Conservation (phyloP, 1,284 basidiomycete genomes). For the Trametes versicolor region DNA sequence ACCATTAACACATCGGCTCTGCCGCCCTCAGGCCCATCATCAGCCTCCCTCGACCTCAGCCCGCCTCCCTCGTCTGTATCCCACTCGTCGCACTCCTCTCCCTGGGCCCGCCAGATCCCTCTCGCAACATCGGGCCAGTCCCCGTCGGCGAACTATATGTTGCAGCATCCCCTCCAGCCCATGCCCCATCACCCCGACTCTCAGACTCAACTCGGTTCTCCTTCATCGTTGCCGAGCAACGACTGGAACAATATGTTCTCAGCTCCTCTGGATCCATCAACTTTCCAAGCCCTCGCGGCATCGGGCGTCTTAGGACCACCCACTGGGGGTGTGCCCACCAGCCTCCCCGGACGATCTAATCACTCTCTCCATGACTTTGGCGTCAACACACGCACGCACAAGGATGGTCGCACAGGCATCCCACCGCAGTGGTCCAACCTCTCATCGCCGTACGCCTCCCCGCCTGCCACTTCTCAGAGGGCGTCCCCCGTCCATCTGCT, state of each 20-base stretch:
- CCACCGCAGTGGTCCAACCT: slow-evolving; percentile 40
- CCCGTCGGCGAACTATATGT: slow-evolving; percentile 38
- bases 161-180: slow-evolving; percentile 39
- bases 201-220: slow-evolving; percentile 39
- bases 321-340: slow-evolving; percentile 40
- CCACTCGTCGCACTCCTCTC: slow-evolving; percentile 50
- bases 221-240: slow-evolving; percentile 47
- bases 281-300: slow-evolving; percentile 67
- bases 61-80: slow-evolving; percentile 50
- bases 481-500: slow-evolving; percentile 41
- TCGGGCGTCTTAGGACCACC: slow-evolving; percentile 59
- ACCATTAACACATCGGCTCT: slow-evolving; percentile 51
- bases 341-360: slow-evolving; percentile 40
- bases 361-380: slow-evolving; percentile 40
- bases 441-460: slow-evolving; percentile 41
- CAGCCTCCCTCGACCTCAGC: slow-evolving; percentile 48
- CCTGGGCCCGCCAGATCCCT: slow-evolving; percentile 51
- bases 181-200: slow-evolving; percentile 38
- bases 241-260: slow-evolving; percentile 69
- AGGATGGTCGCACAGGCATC: slow-evolving; percentile 36
- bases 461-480: slow-evolving; percentile 41
- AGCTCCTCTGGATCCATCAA: slow-evolving; percentile 62
- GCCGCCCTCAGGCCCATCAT: slow-evolving; percentile 42
- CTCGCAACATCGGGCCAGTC: slow-evolving; percentile 37
- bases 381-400: slow-evolving; percentile 43